These are phyloP conservation scores for Trichoderma atroviride DNA, from an alignment of 2,329 filamentous ascomycete genomes.

Conservation along the genomic window DNA sequence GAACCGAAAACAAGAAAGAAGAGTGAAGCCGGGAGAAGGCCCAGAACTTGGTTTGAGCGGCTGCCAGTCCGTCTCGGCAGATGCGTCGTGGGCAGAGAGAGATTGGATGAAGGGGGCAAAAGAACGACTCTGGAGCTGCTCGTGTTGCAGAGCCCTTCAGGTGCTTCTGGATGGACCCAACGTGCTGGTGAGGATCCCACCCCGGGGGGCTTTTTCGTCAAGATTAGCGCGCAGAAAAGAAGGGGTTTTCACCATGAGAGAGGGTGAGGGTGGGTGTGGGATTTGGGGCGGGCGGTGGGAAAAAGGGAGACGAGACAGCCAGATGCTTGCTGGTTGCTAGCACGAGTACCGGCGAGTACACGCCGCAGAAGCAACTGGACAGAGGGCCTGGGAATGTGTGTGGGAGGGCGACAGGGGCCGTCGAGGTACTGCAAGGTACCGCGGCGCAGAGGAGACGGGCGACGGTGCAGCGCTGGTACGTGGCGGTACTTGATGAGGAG, in stretches of 20 bases:
- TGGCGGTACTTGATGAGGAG: not conserved
- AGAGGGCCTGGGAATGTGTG: constrained; percentile 15
- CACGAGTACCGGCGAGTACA: not conserved
- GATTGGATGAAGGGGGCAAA: constrained; percentile 20
- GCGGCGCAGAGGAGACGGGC: not conserved
- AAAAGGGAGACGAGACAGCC: not conserved
- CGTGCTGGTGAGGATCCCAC: constrained; percentile 14
- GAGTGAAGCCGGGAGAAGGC: constrained; percentile 8
- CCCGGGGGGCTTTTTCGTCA: constrained; percentile 9
- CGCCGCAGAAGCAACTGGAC: not conserved
- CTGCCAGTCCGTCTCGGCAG: not conserved
- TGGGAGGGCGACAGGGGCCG: constrained; percentile 16
- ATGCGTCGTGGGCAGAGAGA: not conserved
- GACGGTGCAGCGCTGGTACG: not conserved
- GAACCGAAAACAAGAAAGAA: not conserved
- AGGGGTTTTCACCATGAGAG: not conserved
- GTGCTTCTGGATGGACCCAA: not conserved
- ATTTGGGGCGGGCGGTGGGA: constrained; percentile 10
- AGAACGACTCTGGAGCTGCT: constrained; percentile 6
- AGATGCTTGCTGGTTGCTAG: not conserved
- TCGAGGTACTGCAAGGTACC: constrained; percentile 23
- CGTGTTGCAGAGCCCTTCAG: constrained; percentile 21
- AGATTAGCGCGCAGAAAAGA: constrained; percentile 25
- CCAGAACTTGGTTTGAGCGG: not conserved
- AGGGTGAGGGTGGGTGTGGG: constrained; percentile 16